Evolutionary conservation across 768 basidiomycete genomes (phyloP), one percentile per base, ranked within the genome.

Genomic region (Phylloporus sp.): DNA sequence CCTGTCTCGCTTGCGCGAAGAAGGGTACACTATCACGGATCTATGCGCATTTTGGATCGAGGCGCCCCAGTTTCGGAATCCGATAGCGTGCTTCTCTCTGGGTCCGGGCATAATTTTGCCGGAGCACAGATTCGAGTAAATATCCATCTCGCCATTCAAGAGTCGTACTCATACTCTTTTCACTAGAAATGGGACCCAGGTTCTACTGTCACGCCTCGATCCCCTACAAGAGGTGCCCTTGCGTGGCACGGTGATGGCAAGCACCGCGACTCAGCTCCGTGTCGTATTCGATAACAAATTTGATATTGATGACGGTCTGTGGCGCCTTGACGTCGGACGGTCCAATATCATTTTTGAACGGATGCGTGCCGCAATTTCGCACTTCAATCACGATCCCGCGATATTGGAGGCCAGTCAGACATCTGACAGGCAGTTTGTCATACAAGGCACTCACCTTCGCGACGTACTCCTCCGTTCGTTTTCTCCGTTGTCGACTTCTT

Each of bases 381-480:
- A 74, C 22, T 61, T 92, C 21, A 70, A 77, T 44, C 68, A 75
- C 17, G 78, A 91, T 53, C 77, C 81, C 0, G 58, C 59, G 3
- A 44, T 53, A 8, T 62, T 75, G 22, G 77, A 81, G 53, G 46
- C 38, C 2, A 29, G 44, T 23, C 52, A 59, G n/a, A 55, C 52
- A 4, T 46, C 55, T 2, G 71, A 73, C 44, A 67, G 69, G 24
- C 75, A 88, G 56, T 64, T 70, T 42, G 75, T 87, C 18, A 59
- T 88, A 1, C 74, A 77, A 34, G 91, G 90, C 0, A 91, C 90
- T 3, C 68, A 75, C 45, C 68, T 94, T 11, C 78, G 89, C 22
- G 84, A 92, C 52, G 69, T 84, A 1, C 55, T 94, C 13, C 68
- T 95, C 3, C 74, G 74, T 17, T 72, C 79, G 3, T 86, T 85